A percentile compares a stretch with the other conserved stretches of the same genome.
phyloP scores from a whole-genome alignment of 768 basidiomycete genomes.

The Phlegmacium glaucopus region DNA sequence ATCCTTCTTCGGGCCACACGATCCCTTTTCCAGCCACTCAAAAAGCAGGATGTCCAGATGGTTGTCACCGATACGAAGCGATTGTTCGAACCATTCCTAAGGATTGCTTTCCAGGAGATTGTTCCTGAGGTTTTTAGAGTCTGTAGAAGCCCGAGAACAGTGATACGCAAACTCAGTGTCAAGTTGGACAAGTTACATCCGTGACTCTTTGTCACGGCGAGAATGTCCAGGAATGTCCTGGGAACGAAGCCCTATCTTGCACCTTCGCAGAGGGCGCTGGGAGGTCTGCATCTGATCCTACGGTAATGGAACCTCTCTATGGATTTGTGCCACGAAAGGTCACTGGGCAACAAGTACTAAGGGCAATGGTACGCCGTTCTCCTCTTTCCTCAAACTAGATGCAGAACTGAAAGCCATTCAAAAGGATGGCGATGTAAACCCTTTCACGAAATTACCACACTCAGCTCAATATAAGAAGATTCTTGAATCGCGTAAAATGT shows the following conservation, averaged over 20 bases:
- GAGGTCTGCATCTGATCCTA: slow-evolving; percentile 9
- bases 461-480: slow-evolving; percentile 84
- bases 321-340: slow-evolving; percentile 75
- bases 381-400: not conserved
- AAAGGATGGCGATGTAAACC: slow-evolving; percentile 57
- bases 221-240: no score
- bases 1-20: no score
- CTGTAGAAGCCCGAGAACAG: not conserved
- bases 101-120: not conserved
- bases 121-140: not conserved
- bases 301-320: slow-evolving; percentile 56
- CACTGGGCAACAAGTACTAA: slow-evolving; percentile 58
- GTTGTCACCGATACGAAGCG: not conserved
- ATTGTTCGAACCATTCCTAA: not conserved
- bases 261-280: slow-evolving; percentile 33
- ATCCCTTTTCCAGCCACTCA: not conserved
- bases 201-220: no score
- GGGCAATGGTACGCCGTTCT: slow-evolving; percentile 57
- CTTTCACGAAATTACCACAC: slow-evolving; percentile 82
- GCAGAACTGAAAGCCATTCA: not conserved
- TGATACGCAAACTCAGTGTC: not conserved
- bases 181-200: no score
- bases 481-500: slow-evolving; percentile 75
- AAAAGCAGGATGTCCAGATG: not conserved
- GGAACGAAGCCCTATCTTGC: no score